Conservation (phyloP, 2,329 filamentous ascomycete species). For the Fonsecaea pedrosoi region DNA sequence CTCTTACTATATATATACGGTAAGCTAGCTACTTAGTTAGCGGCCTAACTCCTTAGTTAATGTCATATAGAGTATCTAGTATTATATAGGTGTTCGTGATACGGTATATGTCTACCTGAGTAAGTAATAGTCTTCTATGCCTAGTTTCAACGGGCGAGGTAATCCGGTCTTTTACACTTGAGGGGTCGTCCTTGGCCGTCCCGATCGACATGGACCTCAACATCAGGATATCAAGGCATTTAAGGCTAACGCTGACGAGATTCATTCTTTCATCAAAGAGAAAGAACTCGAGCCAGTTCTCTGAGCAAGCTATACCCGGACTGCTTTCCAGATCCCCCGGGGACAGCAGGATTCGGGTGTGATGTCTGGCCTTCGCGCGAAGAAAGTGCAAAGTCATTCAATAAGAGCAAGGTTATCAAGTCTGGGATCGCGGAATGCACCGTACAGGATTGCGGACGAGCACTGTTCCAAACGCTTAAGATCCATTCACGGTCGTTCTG, state of each 20-base stretch:
- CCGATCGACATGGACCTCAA: slow-evolving; percentile 58
- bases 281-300: slow-evolving; percentile 82
- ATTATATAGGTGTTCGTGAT: too few species aligned
- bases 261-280: slow-evolving; percentile 79
- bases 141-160: too few species aligned
- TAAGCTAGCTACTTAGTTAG: too few species aligned
- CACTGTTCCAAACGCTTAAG: slow-evolving; percentile 59
- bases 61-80: too few species aligned
- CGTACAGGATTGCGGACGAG: too few species aligned
- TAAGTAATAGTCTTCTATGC: too few species aligned
- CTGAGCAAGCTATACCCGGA: slow-evolving; percentile 90
- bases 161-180: too few species aligned
- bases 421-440: slow-evolving; percentile 68
- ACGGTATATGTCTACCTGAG: too few species aligned
- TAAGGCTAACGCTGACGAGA: slow-evolving; percentile 73
- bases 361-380: slow-evolving; percentile 81
- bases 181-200: too few species aligned
- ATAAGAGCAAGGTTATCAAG: slow-evolving; percentile 72
- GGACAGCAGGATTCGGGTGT: slow-evolving; percentile 87
- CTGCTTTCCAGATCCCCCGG: slow-evolving; percentile 96
- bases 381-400: slow-evolving; percentile 71
- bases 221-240: slow-evolving; percentile 71
- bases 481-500: slow-evolving; percentile 76
- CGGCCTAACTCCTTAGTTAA: too few species aligned
- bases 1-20: too few species aligned